Evolutionary conservation across 2,329 filamentous ascomycete genomes (phyloP).

Genomic region (Ascochyta lentis): DNA sequence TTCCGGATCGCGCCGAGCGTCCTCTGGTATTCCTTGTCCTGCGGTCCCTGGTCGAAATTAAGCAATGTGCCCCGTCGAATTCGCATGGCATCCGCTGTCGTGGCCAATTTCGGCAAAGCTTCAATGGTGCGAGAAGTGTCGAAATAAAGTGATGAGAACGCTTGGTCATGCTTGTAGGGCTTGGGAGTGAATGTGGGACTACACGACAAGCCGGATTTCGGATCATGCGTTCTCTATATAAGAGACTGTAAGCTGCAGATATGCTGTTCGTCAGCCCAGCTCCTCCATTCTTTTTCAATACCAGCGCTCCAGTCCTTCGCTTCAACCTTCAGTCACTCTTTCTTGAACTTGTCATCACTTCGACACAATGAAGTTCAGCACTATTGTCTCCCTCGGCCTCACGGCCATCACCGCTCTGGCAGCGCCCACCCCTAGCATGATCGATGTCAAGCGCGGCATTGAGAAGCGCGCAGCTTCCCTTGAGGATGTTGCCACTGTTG

Average conservation of each 20-base stretch:
- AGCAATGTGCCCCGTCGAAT: slow-evolving; percentile 15
- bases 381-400: slow-evolving; percentile 38
- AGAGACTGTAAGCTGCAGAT: slow-evolving; percentile 4
- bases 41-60: slow-evolving; percentile 4
- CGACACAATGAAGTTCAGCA: slow-evolving; percentile 41
- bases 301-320: slow-evolving; percentile 22
- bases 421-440: slow-evolving; percentile 38
- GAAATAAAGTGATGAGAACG: slow-evolving; percentile 15
- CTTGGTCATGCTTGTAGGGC: slow-evolving; percentile 16
- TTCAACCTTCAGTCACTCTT: slow-evolving; percentile 24
- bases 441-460: slow-evolving; percentile 27
- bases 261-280: slow-evolving; percentile 20
- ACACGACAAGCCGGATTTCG: slow-evolving; percentile 1
- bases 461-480: slow-evolving; percentile 38
- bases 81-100: slow-evolving; percentile 12
- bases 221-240: slow-evolving; percentile 20
- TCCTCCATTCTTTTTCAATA: slow-evolving; percentile 26
- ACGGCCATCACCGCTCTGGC: slow-evolving; percentile 42
- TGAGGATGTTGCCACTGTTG: slow-evolving; percentile 37
- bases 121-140: slow-evolving; percentile 16
- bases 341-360: slow-evolving; percentile 17
- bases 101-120: slow-evolving; percentile 3
- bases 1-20: slow-evolving; percentile 14
- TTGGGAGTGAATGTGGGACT: slow-evolving; percentile 8
- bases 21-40: slow-evolving; percentile 18